A percentile compares a stretch with the other conserved stretches of the same genome.
Evolutionary conservation across 2,329 filamentous ascomycete genomes (phyloP).

Genomic region (Lasiodiplodia hormozganensis): DNA sequence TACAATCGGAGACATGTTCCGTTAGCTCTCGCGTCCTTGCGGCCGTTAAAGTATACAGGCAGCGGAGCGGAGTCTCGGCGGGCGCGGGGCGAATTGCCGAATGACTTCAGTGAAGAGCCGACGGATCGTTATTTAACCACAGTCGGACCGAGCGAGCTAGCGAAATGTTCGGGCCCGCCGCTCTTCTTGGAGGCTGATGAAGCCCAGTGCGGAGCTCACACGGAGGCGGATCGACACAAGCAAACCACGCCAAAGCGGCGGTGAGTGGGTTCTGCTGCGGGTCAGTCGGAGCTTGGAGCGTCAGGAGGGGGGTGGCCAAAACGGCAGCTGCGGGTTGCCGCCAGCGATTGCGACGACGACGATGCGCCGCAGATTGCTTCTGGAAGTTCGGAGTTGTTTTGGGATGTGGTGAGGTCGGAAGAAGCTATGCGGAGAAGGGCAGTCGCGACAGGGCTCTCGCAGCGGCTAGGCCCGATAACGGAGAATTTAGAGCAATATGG

Average conservation of each 20-base stretch:
- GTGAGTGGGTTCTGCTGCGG: slow-evolving; percentile 8
- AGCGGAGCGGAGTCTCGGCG: slow-evolving; percentile 10
- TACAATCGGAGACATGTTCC: neutral
- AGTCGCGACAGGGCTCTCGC: slow-evolving; percentile 1
- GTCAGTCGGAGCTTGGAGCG: slow-evolving; percentile 5
- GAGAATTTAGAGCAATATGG: neutral
- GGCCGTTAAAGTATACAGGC: neutral
- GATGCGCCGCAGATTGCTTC: neutral
- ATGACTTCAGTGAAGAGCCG: slow-evolving; percentile 13
- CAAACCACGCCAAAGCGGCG: slow-evolving; percentile 7
- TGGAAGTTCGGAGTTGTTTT: neutral
- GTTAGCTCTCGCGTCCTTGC: neutral
- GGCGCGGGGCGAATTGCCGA: slow-evolving; percentile 11
- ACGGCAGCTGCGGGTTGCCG: neutral
- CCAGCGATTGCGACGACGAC: neutral
- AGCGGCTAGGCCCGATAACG: slow-evolving; percentile 21
- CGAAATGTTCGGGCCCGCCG: neutral
- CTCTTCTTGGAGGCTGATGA: neutral
- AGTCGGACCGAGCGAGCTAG: slow-evolving; percentile 16
- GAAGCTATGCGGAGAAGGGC: slow-evolving; percentile 22
- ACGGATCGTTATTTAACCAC: slow-evolving; percentile 6
- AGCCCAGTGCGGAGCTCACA: slow-evolving; percentile 7
- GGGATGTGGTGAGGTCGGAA: slow-evolving; percentile 2
- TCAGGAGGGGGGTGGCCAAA: neutral
- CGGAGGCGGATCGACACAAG: slow-evolving; percentile 12